Evolutionary conservation across 129 eudicot species (phyloP), one percentile per base, ranked within the genome.

Genomic region (Ambrosia trifida): DNA sequence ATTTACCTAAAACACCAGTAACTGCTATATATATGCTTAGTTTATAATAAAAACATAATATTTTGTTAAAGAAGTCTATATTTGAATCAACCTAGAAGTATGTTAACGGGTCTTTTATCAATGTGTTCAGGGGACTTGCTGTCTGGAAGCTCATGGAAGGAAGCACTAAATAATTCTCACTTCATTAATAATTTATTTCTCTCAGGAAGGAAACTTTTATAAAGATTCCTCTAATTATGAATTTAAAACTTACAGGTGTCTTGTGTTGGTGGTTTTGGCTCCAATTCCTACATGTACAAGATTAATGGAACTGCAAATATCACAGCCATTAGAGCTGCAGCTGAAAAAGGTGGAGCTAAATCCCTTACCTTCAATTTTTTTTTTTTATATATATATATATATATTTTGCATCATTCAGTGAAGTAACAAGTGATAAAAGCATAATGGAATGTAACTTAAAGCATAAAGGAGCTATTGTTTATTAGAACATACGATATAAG

Each of bases 281-380:
- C 99, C 51, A 90, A 94, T 67, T 82, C 97, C 46, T 74, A 82
- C 72, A 94, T 94, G 99, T 94, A 94, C 85, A 94, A 87, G 73
- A 84, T 94, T 82, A 94, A 94, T 76, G 99, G 99, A 63, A 90
- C 96, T 76, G 99, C 99, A 77, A 94, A 94, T 72, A 90, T 94
- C 20, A 84, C 87, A 82, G 99, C 89, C 44, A 90, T 94, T 76
- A 90, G 93, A 86, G 99, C 97, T 74, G 97, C 99, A 52, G 86
- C 96, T 54, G 99, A 87, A 65, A 81, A 84, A 84, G 97, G 99
- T 63, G 51, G 43, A 35, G 63, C 71, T 73, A 36, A 63, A 63
- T 52, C 28, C 63, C 16, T 11, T 10, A 13, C 20, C 47, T 66
- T 30, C 58, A 40, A 44, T 12, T 43, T 11, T 75, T 75, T 66